Conservation (phyloP, 1,139 yeast species). For the Debaryomyces subglobosus region DNA sequence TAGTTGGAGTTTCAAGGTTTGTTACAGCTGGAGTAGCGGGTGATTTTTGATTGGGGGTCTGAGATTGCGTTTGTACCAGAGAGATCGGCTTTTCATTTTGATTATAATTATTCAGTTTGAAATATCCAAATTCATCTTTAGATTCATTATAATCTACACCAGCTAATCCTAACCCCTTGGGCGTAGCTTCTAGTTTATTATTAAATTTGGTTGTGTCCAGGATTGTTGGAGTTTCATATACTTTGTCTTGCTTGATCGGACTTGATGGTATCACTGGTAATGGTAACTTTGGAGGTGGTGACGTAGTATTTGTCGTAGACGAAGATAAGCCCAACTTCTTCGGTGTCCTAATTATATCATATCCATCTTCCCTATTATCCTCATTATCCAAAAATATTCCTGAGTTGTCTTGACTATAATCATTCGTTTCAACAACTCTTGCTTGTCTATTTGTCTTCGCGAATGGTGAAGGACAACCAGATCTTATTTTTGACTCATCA, state of each 20-base stretch:
- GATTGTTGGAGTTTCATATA: conserved; percentile 16
- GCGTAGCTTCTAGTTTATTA: conserved; percentile 21
- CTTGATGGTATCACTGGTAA: conserved; percentile 31
- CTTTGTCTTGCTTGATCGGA: conserved; percentile 17
- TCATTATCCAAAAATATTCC: conserved; percentile 3
- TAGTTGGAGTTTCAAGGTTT: conserved; percentile 30
- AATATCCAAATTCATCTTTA: conserved; percentile 3
- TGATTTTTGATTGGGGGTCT: conserved; percentile 5
- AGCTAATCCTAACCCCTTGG: conserved; percentile 46
- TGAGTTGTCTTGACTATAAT: conserved; percentile 21
- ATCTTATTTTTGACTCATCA: conserved; percentile 25
- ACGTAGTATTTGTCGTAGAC: conserved; percentile 17
- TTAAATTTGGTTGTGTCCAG: conserved; percentile 14
- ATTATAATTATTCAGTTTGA: neutral
- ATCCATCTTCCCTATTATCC: neutral
- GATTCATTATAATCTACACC: conserved; percentile 32
- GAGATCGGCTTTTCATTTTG: neutral
- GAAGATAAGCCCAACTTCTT: conserved; percentile 1
- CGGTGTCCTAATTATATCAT: conserved; percentile 8
- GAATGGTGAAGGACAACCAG: conserved; percentile 43
- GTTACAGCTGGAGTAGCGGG: conserved; percentile 39
- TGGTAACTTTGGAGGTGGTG: conserved; percentile 42
- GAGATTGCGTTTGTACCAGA: neutral
- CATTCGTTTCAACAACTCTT: conserved; percentile 47
- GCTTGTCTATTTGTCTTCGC: conserved; percentile 52